Evolutionary conservation across 1,284 basidiomycete genomes (phyloP), one percentile per base, ranked within the genome.

Genomic region (Malassezia brasiliensis): DNA sequence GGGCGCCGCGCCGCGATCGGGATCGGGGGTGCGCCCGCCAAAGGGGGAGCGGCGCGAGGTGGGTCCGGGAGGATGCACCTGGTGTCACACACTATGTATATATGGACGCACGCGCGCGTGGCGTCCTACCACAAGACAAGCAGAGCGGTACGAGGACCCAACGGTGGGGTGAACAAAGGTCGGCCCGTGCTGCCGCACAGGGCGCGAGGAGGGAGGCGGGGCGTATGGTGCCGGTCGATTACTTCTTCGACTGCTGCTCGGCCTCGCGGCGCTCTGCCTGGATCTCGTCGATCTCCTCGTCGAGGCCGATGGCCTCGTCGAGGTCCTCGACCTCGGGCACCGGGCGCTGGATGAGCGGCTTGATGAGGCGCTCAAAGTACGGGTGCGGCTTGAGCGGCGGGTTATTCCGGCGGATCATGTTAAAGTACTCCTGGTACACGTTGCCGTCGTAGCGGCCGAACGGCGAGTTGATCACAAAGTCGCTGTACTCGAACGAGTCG

Each of bases 401-500:
- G 62, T 74, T 74, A 60, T 72, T 68, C 20, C 67, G 58, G 17
- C 63, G 62, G 9, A 74, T 64, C 57, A 62, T 63, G 45, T 61
- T 50, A 54, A 71, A 69, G 65, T 69, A 72, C 52, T 63, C 65
- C 42, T 58, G 56, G 62, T 74, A 74, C 44, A 74, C 64, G 60
- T 72, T 65, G 35, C 72, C 72, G 53, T 69, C 66, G 56, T 64
- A 63, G 35, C 66, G 56, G 22, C 69, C 81, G 32, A 82, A 77
- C 25, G 81, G 80, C 45, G 79, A 79, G 75, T 82, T 82, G 75
- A 81, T 75, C 54, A 81, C 78, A 74, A 81, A 80, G 70, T 81
- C 80, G 41, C 76, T 76, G 32, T 79, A 76, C 12, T 77, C 77
- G 64, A 81, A 82, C 34, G 78, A 74, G 72, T 81, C 80, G 56